Evolutionary conservation across 768 basidiomycete genomes (phyloP), one percentile per base, ranked within the genome.

Genomic region (Favolaschia claudopus): DNA sequence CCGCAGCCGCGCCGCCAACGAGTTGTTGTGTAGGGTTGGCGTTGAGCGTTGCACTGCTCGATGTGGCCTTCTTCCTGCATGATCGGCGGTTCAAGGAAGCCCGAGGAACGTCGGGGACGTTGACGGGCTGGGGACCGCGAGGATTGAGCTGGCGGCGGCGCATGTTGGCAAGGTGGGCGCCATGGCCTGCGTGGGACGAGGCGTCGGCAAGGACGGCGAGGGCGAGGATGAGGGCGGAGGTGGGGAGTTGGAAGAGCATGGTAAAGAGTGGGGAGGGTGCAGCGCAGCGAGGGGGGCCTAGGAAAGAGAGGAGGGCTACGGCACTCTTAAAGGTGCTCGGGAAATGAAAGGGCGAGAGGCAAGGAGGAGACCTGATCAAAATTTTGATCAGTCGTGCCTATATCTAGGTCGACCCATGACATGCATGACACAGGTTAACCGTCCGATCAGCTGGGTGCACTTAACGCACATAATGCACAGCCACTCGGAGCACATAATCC

Each of bases 101-200:
- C 32, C 44, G 29, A 24, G 63, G 48, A 17, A 47, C 31, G 17
- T 8, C 25, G 12, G 34, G 1, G 36, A n/a, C n/a, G n/a, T n/a
- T n/a, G n/a, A 34, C 37, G 3, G 50, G 50, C 36, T 60, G 58
- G 17, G 44, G 44, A 1, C 63, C 63, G n/a, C 63, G 63, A 39
- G 58, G 63, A 51, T 64, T 68, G 39, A 72, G 67, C 32, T 65
- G 63, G 29, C 67, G 70, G 54, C 67, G 70, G 12, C 65, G 68
- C 10, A 65, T 54, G 40, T 60, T 55, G 25, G 66, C 63, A 39
- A 69, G 49, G 52, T 64, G 68, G 15, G 63, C 63, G 44, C 54
- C 42, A 4, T 63, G 62, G 36, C 67, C 67, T 17, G n/a, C 29
- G 3, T 49, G 63, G 19, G 69, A 64, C 7, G 66, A 46, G 29